Evolutionary conservation across 352 stramenopile species (phyloP).

Genomic region (Globisporangium parvum): DNA sequence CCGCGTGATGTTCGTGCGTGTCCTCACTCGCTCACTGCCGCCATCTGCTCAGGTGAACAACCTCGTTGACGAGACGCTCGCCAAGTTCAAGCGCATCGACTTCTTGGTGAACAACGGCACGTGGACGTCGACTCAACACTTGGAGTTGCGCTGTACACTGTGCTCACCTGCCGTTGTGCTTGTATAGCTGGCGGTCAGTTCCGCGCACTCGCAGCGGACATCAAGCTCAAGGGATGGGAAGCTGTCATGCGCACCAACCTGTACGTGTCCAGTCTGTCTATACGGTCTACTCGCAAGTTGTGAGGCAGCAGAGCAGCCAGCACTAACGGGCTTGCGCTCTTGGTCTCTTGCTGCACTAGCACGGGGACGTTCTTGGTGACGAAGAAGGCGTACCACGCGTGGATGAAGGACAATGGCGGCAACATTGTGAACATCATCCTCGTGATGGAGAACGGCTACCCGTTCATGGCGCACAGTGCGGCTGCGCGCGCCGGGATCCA

Average conservation of each 20-base stretch:
- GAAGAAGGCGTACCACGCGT: slow-evolving; percentile 89
- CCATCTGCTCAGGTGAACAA: slow-evolving; percentile 42
- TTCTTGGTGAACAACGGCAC: slow-evolving; percentile 92
- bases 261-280: slow-evolving; percentile 12
- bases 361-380: slow-evolving; percentile 91
- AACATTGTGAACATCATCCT: slow-evolving; percentile 95
- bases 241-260: slow-evolving; percentile 92
- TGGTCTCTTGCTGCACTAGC: slow-evolving; percentile 17
- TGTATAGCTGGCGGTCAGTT: slow-evolving; percentile 88
- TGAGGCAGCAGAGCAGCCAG: not conserved
- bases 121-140: not conserved
- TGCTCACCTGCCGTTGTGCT: not conserved
- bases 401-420: slow-evolving; percentile 91
- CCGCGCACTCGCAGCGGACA: slow-evolving; percentile 79
- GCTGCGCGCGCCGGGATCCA: slow-evolving; percentile 89
- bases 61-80: slow-evolving; percentile 64
- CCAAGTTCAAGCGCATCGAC: slow-evolving; percentile 82
- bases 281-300: not conserved
- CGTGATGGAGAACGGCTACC: slow-evolving; percentile 92
- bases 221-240: slow-evolving; percentile 89
- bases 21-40: not conserved
- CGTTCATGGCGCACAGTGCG: slow-evolving; percentile 87
- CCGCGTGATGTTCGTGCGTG: not conserved
- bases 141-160: not conserved
- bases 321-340: not conserved